Evolutionary conservation across 768 basidiomycete species (phyloP).

Genomic region (Solioccasus polychromus): DNA sequence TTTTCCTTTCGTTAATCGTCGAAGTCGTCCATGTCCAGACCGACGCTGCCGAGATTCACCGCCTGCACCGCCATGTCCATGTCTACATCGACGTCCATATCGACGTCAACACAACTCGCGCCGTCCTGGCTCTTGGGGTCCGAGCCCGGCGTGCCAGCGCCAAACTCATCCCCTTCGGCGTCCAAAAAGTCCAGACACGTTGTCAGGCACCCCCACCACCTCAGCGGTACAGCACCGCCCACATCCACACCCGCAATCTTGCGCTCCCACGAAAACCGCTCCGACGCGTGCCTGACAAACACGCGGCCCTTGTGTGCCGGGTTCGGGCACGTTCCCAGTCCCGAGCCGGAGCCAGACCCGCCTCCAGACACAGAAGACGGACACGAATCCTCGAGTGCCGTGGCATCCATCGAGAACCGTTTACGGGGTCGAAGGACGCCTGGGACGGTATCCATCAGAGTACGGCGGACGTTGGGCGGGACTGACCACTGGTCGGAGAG

Average conservation of each 20-base stretch:
- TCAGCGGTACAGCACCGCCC: constrained; percentile 53
- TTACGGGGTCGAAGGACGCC: constrained; percentile 25
- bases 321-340: constrained; percentile 48
- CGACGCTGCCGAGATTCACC: too few species aligned
- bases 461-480: constrained; percentile 23
- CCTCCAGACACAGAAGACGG: background rate
- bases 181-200: constrained; percentile 65
- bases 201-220: constrained; percentile 65
- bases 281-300: constrained; percentile 58
- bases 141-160: too few species aligned
- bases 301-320: constrained; percentile 34
- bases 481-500: constrained; percentile 29
- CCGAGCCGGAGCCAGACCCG: too few species aligned
- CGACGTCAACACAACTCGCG: too few species aligned
- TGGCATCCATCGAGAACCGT: constrained; percentile 12
- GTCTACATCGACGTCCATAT: too few species aligned
- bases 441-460: constrained; percentile 29
- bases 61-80: too few species aligned
- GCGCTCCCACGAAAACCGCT: constrained; percentile 64
- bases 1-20: too few species aligned
- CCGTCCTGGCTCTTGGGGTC: too few species aligned
- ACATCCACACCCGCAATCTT: constrained; percentile 48
- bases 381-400: background rate
- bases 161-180: background rate
- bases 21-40: too few species aligned